Conservation (phyloP, 2,329 filamentous ascomycete genomes). For the Incumbomyces delicatus region DNA sequence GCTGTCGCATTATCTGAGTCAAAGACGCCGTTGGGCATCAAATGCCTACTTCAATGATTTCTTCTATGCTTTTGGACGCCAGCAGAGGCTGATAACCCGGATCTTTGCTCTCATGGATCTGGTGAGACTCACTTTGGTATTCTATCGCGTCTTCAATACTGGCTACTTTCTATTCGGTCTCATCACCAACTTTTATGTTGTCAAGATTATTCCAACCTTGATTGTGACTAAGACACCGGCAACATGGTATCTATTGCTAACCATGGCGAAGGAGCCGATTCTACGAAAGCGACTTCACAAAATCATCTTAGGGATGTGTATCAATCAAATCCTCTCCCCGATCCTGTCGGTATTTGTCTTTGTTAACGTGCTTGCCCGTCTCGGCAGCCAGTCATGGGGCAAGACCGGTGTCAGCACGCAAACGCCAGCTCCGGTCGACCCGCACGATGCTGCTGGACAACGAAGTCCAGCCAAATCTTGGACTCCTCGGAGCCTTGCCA, state of each 20-base stretch:
- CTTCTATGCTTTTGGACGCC: slow-evolving; percentile 10
- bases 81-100: slow-evolving; percentile 7
- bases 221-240: slow-evolving; percentile 8
- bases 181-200: slow-evolving; percentile 3
- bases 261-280: slow-evolving; percentile 2
- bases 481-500: slow-evolving; percentile 1
- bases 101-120: slow-evolving; percentile 9
- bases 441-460: not conserved
- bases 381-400: slow-evolving; percentile 11
- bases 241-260: slow-evolving; percentile 7
- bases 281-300: slow-evolving; percentile 9
- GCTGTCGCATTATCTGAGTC: slow-evolving; percentile 11
- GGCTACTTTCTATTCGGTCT: slow-evolving; percentile 3
- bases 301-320: slow-evolving; percentile 8
- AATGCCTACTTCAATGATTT: slow-evolving; percentile 14
- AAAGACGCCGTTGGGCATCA: slow-evolving; percentile 11
- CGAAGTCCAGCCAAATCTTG: not conserved
- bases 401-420: slow-evolving; percentile 8
- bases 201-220: slow-evolving; percentile 5
- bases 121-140: slow-evolving; percentile 10
- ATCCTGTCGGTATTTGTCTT: slow-evolving; percentile 8
- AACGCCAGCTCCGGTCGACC: not conserved
- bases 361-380: slow-evolving; percentile 6
- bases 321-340: slow-evolving; percentile 10
- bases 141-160: slow-evolving; percentile 11